phyloP scores from a whole-genome alignment of 2,329 filamentous ascomycete species.

The Aureobasidium sp. region DNA sequence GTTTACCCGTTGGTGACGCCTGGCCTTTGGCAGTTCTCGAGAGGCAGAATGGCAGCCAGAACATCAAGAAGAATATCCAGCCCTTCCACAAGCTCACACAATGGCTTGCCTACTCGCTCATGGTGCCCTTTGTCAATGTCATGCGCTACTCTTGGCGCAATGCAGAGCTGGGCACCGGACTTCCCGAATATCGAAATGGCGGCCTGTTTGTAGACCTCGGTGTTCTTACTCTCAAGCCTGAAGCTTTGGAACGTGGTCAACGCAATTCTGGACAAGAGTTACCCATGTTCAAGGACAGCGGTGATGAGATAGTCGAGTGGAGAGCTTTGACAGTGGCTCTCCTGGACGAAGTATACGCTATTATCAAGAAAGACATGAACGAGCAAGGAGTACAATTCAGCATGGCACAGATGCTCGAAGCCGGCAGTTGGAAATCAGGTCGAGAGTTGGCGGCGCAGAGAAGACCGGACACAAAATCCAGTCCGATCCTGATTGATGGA shows the following conservation, averaged over 20 bases:
- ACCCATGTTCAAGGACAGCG: constrained; percentile 59
- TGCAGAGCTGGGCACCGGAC: constrained; percentile 62
- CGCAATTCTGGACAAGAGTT: constrained; percentile 57
- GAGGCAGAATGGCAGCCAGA: constrained; percentile 38
- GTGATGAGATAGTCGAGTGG: constrained; percentile 71
- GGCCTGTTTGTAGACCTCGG: constrained; percentile 65
- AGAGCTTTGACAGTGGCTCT: constrained; percentile 63
- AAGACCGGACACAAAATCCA: constrained; percentile 30
- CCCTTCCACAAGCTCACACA: constrained; percentile 66
- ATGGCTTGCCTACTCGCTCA: constrained; percentile 83
- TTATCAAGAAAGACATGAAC: constrained; percentile 61
- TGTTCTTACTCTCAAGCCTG: constrained; percentile 44
- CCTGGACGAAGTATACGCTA: constrained; percentile 57
- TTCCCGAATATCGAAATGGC: constrained; percentile 83
- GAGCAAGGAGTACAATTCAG: constrained; percentile 46
- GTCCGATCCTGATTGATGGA: constrained; percentile 34
- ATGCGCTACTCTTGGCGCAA: constrained; percentile 48
- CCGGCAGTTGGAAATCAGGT: constrained; percentile 88
- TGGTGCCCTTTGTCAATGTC: constrained; percentile 58
- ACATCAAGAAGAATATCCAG: constrained; percentile 61
- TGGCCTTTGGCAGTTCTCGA: constrained; percentile 60
- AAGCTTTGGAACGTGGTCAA: constrained; percentile 49
- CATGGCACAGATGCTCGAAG: constrained; percentile 82
- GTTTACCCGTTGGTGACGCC: constrained; percentile 75
- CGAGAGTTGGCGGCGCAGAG: constrained; percentile 32